phyloP scores from a whole-genome alignment of 371 early-diverging fungal genomes.

The Circinella minor region DNA sequence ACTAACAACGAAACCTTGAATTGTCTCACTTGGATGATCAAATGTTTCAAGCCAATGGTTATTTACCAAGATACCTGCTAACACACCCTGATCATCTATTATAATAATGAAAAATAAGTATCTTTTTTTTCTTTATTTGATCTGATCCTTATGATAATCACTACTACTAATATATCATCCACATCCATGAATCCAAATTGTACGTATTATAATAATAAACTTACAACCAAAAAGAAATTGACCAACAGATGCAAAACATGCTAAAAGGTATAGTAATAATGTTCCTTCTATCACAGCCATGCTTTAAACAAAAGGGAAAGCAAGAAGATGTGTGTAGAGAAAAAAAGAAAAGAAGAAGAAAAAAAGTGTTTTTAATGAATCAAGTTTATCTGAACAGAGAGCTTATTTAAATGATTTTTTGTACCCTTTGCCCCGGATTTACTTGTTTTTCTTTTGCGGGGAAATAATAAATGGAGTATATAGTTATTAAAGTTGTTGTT shows the following conservation, averaged over 20 bases:
- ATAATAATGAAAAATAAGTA: background rate
- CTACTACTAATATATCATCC: background rate
- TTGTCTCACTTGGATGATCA: slow-evolving; percentile 34
- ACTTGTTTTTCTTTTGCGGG: no score
- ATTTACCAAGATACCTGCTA: slow-evolving; percentile 45
- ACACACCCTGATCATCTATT: slow-evolving; percentile 43
- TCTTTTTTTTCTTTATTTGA: background rate
- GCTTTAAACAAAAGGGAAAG: background rate
- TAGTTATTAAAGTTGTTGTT: no score
- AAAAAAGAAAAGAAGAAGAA: background rate
- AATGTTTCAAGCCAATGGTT: slow-evolving; percentile 36
- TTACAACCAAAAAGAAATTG: slow-evolving; percentile 52
- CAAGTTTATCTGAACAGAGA: no score
- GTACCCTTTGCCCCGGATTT: no score
- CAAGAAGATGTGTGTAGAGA: no score
- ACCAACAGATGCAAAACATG: slow-evolving; percentile 45
- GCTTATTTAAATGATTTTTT: no score
- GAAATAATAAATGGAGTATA: no score
- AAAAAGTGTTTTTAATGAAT: background rate
- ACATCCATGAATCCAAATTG: no score
- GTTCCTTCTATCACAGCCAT: slow-evolving; percentile 23
- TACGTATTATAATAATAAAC: slow-evolving; percentile 13
- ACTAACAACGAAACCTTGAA: slow-evolving; percentile 42
- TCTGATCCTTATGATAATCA: no score
- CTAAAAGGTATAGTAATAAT: slow-evolving; percentile 31